These are phyloP conservation scores for Pleurotus cornucopiae DNA, from an alignment of 768 basidiomycete species.

Conservation along the genomic window DNA sequence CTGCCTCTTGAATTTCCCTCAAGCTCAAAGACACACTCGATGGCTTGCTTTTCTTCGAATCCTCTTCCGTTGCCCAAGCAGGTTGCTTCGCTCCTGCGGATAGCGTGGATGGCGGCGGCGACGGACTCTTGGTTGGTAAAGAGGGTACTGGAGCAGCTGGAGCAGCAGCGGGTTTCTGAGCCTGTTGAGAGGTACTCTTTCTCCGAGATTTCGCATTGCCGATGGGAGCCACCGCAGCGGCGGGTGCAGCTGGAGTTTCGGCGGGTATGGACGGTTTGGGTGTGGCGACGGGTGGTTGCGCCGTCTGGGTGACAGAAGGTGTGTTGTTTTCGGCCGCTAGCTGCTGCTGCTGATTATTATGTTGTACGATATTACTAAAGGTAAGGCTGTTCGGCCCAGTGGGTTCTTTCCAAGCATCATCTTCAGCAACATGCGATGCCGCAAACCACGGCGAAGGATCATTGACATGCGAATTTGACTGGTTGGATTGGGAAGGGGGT, in stretches of 20 bases:
- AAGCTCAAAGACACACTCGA: constrained; percentile 55
- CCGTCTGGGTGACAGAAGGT: constrained; percentile 1
- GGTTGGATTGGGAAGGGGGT: constrained; percentile 14
- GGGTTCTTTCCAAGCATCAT: constrained; percentile 43
- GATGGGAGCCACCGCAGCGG: background rate
- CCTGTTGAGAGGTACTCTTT: constrained; percentile 13
- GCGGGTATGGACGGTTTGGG: background rate
- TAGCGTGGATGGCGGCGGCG: constrained; percentile 18
- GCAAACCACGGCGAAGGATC: constrained; percentile 56
- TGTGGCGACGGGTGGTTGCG: constrained; percentile 6
- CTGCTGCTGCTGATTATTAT: constrained; percentile 48
- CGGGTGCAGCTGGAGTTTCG: constrained; percentile 14
- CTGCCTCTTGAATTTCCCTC: constrained; percentile 94
- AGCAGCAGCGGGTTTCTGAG: constrained; percentile 12
- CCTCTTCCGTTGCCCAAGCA: constrained; percentile 70
- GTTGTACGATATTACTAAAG: constrained; percentile 53
- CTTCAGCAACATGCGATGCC: constrained; percentile 39
- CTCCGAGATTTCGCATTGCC: constrained; percentile 13
- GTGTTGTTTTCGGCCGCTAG: constrained; percentile 9
- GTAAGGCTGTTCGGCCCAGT: constrained; percentile 48
- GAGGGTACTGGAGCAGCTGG: constrained; percentile 14
- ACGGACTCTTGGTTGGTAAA: constrained; percentile 16
- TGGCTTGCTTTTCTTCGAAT: constrained; percentile 50
- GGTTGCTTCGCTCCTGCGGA: constrained; percentile 13
- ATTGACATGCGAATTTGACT: constrained; percentile 21